phyloP scores from a whole-genome alignment of 495 filamentous ascomycete species.

The Penicillium longicatenatum region DNA sequence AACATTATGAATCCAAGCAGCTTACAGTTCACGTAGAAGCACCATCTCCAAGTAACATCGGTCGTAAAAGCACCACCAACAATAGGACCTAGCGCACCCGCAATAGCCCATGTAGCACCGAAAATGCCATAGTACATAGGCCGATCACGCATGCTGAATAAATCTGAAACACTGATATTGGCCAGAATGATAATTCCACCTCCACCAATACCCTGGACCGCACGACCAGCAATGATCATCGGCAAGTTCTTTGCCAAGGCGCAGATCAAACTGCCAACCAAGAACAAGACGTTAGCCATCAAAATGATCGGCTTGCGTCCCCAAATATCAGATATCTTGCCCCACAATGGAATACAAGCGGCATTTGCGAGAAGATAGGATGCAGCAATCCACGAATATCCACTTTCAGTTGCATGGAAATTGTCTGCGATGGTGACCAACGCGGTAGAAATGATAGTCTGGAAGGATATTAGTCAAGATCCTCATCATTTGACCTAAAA shows the following conservation, averaged over 20 bases:
- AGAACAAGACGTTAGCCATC: slow-evolving; percentile 70
- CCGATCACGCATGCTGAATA: slow-evolving; percentile 72
- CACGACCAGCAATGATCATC: slow-evolving; percentile 75
- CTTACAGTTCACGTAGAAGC: slow-evolving; percentile 66
- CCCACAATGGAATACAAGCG: slow-evolving; percentile 73
- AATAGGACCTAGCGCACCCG: slow-evolving; percentile 71
- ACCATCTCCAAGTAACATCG: slow-evolving; percentile 63
- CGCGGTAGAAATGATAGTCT: slow-evolving; percentile 57
- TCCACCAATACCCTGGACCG: slow-evolving; percentile 81
- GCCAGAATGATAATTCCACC: slow-evolving; percentile 80
- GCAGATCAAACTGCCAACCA: slow-evolving; percentile 72
- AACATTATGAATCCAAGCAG: slow-evolving; percentile 3
- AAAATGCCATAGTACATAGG: slow-evolving; percentile 65
- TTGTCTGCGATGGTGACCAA: slow-evolving; percentile 64
- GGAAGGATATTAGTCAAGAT: slow-evolving; percentile 2
- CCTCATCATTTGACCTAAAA: neutral
- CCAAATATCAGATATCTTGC: slow-evolving; percentile 85
- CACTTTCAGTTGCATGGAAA: slow-evolving; percentile 61
- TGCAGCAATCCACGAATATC: slow-evolving; percentile 78
- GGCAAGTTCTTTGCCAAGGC: slow-evolving; percentile 66
- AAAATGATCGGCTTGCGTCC: slow-evolving; percentile 81
- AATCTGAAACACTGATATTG: slow-evolving; percentile 79
- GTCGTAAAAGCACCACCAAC: slow-evolving; percentile 76
- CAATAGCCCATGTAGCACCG: slow-evolving; percentile 74
- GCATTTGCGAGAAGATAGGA: slow-evolving; percentile 70